Evolutionary conservation across 805 yeast genomes (phyloP), one percentile per base, ranked within the genome.

Genomic region (Barnettozyma populi): DNA sequence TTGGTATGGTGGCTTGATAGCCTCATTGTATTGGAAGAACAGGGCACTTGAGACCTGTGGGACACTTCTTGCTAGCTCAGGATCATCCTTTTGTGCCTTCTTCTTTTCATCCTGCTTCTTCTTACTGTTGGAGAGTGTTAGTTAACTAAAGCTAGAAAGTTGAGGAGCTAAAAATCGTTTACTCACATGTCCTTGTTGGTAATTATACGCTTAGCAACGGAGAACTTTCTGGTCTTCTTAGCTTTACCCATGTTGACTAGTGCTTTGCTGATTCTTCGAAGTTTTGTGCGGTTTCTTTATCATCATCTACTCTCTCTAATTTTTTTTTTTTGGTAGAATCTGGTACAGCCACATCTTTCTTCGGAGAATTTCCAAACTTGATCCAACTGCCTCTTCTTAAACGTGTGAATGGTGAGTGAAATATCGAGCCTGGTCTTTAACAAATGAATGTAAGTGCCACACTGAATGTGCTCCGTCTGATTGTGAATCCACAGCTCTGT

Each of bases 1-100:
- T 65, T 94, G 98, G 62, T 94, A 94, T 40, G 99, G 99, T n/a
- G 99, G 99, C 65, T 87, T 89, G 55, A 94, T 87, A 16, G 97
- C 89, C 64, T 83, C 84, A 64, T 94, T 94, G 65, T 80, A 92
- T 65, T 92, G 97, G 74, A 94, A 94, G 66, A 94, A 94, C 39
- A 94, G 74, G 0, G 99, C 95, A 47, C 96, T 86, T 1, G 97
- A 90, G 1, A 94, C 97, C 68, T 94, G 98, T 3, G 99, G 99
- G 14, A 86, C 76, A 40, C 76, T 79, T 61, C 76, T 76, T 3
- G 86, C 82, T 19, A 84, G 66, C 65, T 90, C 97, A 34, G 88
- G 84, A 60, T 90, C 97, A 40, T 79, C 79, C 47, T 73, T 71
- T 34, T 67, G 60, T 24, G 59, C 60, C 24, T 65, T 64, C 37